Percentiles rank a stretch among this genome's conserved stretches.
phyloP scores from a whole-genome alignment of 257 asterid species.

The Plectranthus barbatus region DNA sequence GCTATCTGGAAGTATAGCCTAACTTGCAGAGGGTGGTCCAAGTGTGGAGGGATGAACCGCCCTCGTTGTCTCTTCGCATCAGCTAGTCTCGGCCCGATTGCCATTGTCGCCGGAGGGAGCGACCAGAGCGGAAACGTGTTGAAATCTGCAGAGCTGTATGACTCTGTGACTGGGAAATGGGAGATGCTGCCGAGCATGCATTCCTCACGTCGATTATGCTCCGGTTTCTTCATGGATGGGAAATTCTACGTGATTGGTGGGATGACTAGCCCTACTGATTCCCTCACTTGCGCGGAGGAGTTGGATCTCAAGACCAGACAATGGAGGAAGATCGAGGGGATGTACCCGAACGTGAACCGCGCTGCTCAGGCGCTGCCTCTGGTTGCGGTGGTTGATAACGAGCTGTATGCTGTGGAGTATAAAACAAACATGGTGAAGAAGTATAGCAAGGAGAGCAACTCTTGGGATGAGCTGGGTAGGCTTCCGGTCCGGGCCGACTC shows the following conservation, averaged over 20 bases:
- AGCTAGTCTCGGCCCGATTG: conserved; percentile 55
- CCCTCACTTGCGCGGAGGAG: too few relatives aligned
- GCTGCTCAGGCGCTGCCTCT: too few relatives aligned
- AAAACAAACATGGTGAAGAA: conserved; percentile 60
- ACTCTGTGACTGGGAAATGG: conserved; percentile 65
- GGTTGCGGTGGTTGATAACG: too few relatives aligned
- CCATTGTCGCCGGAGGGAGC: conserved; percentile 75
- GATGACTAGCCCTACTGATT: too few relatives aligned
- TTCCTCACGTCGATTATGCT: conserved; percentile 66
- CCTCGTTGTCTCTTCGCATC: conserved; percentile 86
- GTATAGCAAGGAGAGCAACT: conserved; percentile 46
- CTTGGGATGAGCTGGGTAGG: conserved; percentile 71
- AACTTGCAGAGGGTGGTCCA: conserved; percentile 43
- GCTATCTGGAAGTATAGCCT: too few relatives aligned
- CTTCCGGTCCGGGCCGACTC: conserved; percentile 83
- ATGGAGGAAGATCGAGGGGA: too few relatives aligned
- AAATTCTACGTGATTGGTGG: too few relatives aligned
- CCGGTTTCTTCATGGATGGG: too few relatives aligned
- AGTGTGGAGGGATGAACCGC: conserved; percentile 62
- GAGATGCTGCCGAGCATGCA: conserved; percentile 79
- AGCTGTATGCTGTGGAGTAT: too few relatives aligned
- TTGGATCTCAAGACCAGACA: too few relatives aligned
- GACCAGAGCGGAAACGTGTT: conserved; percentile 63
- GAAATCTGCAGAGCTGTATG: conserved; percentile 74
- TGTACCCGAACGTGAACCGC: too few relatives aligned